A percentile compares a stretch with the other conserved stretches of the same genome.
phyloP scores from a whole-genome alignment of 1,284 basidiomycete species.

The Apiotrichum gracile region DNA sequence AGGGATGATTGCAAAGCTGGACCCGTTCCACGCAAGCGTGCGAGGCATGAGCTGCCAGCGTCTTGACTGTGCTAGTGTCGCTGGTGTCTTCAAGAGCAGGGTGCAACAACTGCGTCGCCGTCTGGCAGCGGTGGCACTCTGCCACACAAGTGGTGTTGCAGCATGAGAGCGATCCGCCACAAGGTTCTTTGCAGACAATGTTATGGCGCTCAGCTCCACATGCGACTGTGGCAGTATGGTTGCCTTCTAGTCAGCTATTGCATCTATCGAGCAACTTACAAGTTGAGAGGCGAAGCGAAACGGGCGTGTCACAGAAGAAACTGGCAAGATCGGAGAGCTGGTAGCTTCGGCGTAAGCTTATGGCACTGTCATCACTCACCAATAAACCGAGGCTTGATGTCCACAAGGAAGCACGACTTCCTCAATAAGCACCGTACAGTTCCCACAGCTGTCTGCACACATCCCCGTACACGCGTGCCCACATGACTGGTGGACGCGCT shows the following conservation, averaged over 20 bases:
- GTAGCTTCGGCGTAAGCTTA: too few species aligned
- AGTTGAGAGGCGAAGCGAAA: too few species aligned
- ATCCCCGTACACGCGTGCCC: too few species aligned
- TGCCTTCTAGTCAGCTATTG: too few species aligned
- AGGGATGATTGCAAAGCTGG: not conserved
- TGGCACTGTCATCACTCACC: too few species aligned
- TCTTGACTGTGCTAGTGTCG: not conserved
- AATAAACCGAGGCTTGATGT: slow-evolving; percentile 54
- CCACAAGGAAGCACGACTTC: slow-evolving; percentile 63
- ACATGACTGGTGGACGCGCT: too few species aligned
- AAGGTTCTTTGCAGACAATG: slow-evolving; percentile 50
- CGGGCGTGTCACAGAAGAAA: too few species aligned
- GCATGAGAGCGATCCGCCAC: slow-evolving; percentile 53
- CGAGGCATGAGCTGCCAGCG: not conserved
- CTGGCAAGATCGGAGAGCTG: too few species aligned
- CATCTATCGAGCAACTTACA: too few species aligned
- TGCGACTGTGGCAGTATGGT: slow-evolving; percentile 52
- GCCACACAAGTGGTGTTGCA: slow-evolving; percentile 55
- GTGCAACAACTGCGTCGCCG: slow-evolving; percentile 21
- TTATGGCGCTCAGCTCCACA: slow-evolving; percentile 52
- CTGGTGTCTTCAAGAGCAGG: slow-evolving; percentile 13
- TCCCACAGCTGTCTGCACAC: too few species aligned
- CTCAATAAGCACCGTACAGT: too few species aligned
- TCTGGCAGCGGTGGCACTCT: slow-evolving; percentile 61
- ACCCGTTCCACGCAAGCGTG: not conserved